Evolutionary conservation across 2,329 filamentous ascomycete species (phyloP), one percentile per base, ranked within the genome.

Genomic region (Byssothecium circinans): DNA sequence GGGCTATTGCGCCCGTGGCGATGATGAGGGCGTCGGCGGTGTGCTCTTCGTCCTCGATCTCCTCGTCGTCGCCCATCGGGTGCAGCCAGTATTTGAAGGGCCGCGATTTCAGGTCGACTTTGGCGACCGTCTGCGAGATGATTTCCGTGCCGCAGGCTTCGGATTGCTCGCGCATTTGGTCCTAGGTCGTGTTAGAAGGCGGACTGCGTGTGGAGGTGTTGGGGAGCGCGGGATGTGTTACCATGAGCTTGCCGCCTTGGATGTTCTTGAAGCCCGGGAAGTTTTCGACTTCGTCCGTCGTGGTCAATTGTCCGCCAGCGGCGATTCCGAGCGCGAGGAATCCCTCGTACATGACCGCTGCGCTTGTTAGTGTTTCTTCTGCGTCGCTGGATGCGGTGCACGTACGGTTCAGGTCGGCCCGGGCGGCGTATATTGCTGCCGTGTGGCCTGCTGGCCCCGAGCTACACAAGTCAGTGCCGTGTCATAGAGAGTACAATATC

Each of bases 261-360:
- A 99, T 91, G 63, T 89, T 83, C 65, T 89, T 88, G 78, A 97
- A 99, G 39, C 94, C 94, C 20, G 94, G 94, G 75, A 87, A 99
- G 82, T 99, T 99, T 80, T 99, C 94, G 50, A 99, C 85, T 61
- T 99, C 95, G 65, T 95, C 97, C 45, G 94, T 99, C 20, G 95
- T 99, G 45, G 95, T 99, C 61, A 99, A 81, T 80, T 99, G 94
- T 48, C 94, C 94, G 61, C 94, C 94, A 36, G 94, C 90, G 6
- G 94, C 94, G 64, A 95, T 95, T 67, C 92, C 94, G 69, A 96
- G 94, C 64, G 94, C 94, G 72, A 99, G 85, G 82, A 99, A 96
- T 62, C 94, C 94, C 78, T 99, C 94, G 72, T 97, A 99, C 60
- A 99, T 81, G 54, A 96, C 88, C 54, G 94, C 84, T 84, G 53